phyloP scores from a whole-genome alignment of 257 asterid species.

The Mitragyna speciosa region DNA sequence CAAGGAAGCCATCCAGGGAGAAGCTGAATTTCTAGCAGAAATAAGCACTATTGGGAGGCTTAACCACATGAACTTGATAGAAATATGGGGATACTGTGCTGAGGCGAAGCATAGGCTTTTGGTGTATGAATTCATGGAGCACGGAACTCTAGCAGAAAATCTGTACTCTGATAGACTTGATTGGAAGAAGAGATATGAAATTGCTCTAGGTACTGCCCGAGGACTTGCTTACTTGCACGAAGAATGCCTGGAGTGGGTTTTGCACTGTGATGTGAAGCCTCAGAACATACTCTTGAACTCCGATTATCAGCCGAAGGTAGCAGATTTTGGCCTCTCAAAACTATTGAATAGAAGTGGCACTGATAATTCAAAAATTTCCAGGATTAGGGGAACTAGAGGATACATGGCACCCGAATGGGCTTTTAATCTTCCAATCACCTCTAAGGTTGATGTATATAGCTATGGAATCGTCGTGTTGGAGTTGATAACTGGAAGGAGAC shows the following conservation, averaged over 20 bases:
- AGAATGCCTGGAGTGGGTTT: conserved; percentile 47
- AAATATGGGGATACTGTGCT: conserved; percentile 34
- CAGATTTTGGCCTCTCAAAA: conserved; percentile 48
- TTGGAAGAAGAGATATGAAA: conserved; percentile 39
- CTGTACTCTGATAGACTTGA: conserved; percentile 28
- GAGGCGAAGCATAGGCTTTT: conserved; percentile 39
- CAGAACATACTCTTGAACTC: conserved; percentile 43
- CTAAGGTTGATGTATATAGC: conserved; percentile 50
- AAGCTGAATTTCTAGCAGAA: conserved; percentile 39
- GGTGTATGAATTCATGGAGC: conserved; percentile 43
- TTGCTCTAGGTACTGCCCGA: conserved; percentile 38
- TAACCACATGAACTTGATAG: conserved; percentile 37
- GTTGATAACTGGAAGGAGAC: conserved; percentile 35
- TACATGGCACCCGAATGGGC: conserved; percentile 60
- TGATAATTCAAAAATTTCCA: conserved; percentile 20
- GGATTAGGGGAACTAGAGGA: conserved; percentile 47
- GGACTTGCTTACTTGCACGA: conserved; percentile 52
- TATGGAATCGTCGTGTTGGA: conserved; percentile 46
- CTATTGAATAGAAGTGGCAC: conserved; percentile 20
- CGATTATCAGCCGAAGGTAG: conserved; percentile 35
- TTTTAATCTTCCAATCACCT: conserved; percentile 38
- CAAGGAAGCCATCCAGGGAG: conserved; percentile 38
- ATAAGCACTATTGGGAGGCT: conserved; percentile 33
- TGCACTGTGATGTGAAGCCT: conserved; percentile 57
- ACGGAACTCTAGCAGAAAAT: conserved; percentile 36